Evolutionary conservation across 805 yeast genomes (phyloP), one percentile per base, ranked within the genome.

Genomic region (Lachancea cidri): DNA sequence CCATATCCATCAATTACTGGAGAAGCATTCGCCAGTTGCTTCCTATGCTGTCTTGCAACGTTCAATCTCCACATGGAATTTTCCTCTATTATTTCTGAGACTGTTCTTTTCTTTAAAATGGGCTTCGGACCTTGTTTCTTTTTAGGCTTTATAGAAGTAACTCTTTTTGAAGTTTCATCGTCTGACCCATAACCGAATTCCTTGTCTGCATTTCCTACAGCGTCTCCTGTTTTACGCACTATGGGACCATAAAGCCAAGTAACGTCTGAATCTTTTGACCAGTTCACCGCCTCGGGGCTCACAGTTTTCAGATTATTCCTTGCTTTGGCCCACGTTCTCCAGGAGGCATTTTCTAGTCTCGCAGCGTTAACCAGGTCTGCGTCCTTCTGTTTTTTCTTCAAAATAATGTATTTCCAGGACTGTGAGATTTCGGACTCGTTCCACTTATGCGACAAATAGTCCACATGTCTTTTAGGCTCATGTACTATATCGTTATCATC

Each of bases 281-380:
- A 93, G 62, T 93, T 91, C 35, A 93, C 85, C 29, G 77, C 75
- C 55, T 87, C 94, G 1, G 99, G 98, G 15, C 89, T 79, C 5
- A 91, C 86, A 0, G 98, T 93, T 48, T 70, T 70, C 39, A 83
- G 67, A 43, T 84, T 77, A 50, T 81, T 77, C 58, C 88, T 80
- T 29, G 93, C 82, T 64, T 93, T 94, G 9, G 95, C 88, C 98
- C 98, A 93, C 4, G 97, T 93, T 62, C 98, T 76, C 98, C 98
- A 91, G 40, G 91, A 79, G 1, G 98, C 98, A 58, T 85, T 85
- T 58, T 85, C 95, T 39, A 85, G 67, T 44, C 95, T 67, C 3
- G 85, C 94, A 50, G 79, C 78, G 68, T 79, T 80, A 30, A 96
- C 95, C 46, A 86, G 83, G 57, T 86, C 91, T 47, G 54, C 50